Evolutionary conservation across 352 stramenopile species (phyloP), one percentile per base, ranked within the genome.

Genomic region (Phytopythium montanum): DNA sequence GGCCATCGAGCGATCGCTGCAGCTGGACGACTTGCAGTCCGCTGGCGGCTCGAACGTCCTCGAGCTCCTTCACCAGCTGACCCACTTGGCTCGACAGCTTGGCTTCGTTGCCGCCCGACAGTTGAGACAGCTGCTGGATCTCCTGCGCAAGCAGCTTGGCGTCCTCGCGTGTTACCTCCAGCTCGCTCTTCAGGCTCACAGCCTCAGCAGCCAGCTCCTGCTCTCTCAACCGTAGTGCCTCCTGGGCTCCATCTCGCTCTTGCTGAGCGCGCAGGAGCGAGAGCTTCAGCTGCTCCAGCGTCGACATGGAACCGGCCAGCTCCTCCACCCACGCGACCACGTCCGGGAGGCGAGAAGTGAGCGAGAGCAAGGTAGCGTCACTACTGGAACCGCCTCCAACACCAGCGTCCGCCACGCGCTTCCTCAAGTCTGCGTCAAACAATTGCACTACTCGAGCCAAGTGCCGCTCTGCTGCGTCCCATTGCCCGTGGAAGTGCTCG

Each of bases 21-120:
- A 89, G 60, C 26, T 92, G 82, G n/a, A 88, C 52, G 10, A 75
- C 59, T 51, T 89, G 76, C n/a, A 87, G 55, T 0, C 61, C 69
- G 34, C 60, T 66, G 1, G 34, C 48, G 5, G 63, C 59, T 2
- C 73, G 72, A 2, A 67, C 42, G 29, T 87, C 75, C 13, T 87
- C 76, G 2, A 84, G 59, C 25, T 87, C 74, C n/a, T 85, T 77
- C 5, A 56, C 50, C 28, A 85, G 63, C 45, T 86, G 69, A 31
- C 85, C 66, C 7, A 81, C 70, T 57, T 84, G 72, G 0, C 33
- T 49, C 9, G 57, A 69, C 6, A 86, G 58, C 46, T 82, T 74
- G 19, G 65, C 56, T 49, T 87, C 76, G 7, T 72, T 72, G 0
- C 75, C 75, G 0, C 68, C 67, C 19, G 66, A 67, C n/a, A 53